These are phyloP conservation scores for Boletales sp. DNA, from an alignment of 768 basidiomycete genomes.

Conservation along the genomic window DNA sequence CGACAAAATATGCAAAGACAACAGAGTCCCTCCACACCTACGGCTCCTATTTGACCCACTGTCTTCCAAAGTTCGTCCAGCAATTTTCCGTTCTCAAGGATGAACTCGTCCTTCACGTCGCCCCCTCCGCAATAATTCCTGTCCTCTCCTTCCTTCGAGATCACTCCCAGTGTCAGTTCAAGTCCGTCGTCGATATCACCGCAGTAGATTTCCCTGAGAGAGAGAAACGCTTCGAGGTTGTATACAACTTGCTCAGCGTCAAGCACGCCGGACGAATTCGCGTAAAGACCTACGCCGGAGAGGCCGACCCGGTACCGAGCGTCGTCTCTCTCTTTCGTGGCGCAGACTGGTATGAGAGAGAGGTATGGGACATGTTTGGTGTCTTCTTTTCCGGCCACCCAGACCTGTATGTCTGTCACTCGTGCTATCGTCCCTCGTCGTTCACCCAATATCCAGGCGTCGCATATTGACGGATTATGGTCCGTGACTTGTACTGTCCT, in stretches of 20 bases:
- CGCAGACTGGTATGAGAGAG: conserved; percentile 98
- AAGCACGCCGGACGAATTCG: conserved; percentile 78
- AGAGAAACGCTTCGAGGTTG: conserved; percentile 92
- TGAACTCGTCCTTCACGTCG: conserved; percentile 86
- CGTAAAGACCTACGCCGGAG: conserved; percentile 96
- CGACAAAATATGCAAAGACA: conserved; percentile 65
- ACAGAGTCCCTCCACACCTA: conserved; percentile 84
- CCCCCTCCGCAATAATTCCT: conserved; percentile 78
- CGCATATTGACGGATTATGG: conserved; percentile 99
- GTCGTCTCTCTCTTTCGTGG: conserved; percentile 76
- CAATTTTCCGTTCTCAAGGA: conserved; percentile 98
- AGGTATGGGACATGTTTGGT: conserved; percentile 97
- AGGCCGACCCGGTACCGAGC: conserved; percentile 88
- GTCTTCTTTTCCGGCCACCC: conserved; percentile 97
- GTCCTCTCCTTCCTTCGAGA: conserved; percentile 91
- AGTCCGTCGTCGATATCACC: conserved; percentile 87
- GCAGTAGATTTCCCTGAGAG: conserved; percentile 95
- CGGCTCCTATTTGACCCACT: conserved; percentile 89
- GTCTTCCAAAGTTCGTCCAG: conserved; percentile 95
- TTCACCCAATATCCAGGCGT: conserved; percentile 50
- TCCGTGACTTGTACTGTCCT: conserved; percentile 23
- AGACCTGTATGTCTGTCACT: conserved; percentile 67
- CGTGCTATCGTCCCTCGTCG: conserved; percentile 4
- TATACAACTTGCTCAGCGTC: conserved; percentile 90
- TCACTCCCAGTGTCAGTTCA: conserved; percentile 94